Conservation (phyloP, 306 rosid species). For the Carpinus viminea region DNA sequence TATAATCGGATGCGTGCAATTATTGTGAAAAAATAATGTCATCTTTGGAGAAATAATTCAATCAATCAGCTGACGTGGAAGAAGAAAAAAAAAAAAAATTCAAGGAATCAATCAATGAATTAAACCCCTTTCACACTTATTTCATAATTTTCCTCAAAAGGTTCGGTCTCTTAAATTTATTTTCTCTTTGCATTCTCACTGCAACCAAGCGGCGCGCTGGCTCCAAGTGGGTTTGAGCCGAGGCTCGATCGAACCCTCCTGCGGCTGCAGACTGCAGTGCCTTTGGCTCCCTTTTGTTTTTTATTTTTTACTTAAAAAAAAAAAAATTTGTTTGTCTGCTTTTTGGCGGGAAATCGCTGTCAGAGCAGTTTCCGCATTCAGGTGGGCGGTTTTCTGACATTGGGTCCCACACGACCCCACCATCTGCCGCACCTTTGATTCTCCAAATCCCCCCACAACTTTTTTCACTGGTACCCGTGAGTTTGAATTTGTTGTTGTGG, state of each 20-base stretch:
- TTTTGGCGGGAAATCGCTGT: conserved; percentile 52
- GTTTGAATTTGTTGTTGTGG: not conserved
- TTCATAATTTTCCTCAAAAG: too few relatives aligned
- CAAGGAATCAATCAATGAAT: too few relatives aligned
- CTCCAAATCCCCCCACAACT: not conserved
- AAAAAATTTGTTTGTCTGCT: not conserved
- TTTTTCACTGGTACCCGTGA: conserved; percentile 25
- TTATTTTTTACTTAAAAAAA: not conserved
- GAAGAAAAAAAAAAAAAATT: too few relatives aligned
- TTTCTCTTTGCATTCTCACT: too few relatives aligned
- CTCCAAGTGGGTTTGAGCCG: not conserved
- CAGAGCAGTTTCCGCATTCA: conserved; percentile 39
- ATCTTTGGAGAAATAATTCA: not conserved
- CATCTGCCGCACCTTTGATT: not conserved
- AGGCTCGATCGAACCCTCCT: too few relatives aligned
- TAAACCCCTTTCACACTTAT: too few relatives aligned
- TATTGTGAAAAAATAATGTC: too few relatives aligned
- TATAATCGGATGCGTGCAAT: too few relatives aligned
- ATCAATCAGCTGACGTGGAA: not conserved
- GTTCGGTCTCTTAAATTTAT: too few relatives aligned
- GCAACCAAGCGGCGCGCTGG: too few relatives aligned
- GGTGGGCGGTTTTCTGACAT: conserved; percentile 34
- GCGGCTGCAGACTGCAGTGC: too few relatives aligned
- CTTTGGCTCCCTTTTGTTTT: not conserved
- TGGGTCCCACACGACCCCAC: conserved; percentile 39